phyloP scores from a whole-genome alignment of 495 filamentous ascomycete genomes.

The Clohesyomyces aquaticus region DNA sequence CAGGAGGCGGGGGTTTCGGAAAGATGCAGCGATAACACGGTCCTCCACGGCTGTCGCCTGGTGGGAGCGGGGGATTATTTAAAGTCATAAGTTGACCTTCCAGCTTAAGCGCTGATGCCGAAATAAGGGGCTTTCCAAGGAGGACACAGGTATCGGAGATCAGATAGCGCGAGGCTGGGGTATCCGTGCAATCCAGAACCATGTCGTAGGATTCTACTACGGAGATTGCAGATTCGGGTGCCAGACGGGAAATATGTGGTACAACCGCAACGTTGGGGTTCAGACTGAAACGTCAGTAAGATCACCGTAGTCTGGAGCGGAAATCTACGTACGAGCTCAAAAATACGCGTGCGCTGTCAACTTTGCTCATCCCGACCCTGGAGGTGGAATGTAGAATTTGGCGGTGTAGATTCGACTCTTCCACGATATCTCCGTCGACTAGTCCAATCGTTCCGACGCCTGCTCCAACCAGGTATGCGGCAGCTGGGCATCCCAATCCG shows the following conservation, averaged over 20 bases:
- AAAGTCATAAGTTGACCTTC: constrained; percentile 91
- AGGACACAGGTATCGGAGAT: constrained; percentile 89
- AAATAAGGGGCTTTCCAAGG: constrained; percentile 76
- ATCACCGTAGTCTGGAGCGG: not conserved
- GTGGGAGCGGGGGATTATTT: constrained; percentile 63
- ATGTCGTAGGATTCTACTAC: constrained; percentile 74
- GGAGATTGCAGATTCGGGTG: constrained; percentile 63
- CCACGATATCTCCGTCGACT: constrained; percentile 85
- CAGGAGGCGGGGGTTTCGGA: constrained; percentile 79
- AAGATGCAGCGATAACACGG: constrained; percentile 97
- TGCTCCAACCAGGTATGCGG: constrained; percentile 84
- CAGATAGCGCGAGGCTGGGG: constrained; percentile 86
- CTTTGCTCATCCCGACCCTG: constrained; percentile 78
- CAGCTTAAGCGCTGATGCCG: constrained; percentile 80
- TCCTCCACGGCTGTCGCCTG: constrained; percentile 57
- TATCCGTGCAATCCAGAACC: constrained; percentile 93
- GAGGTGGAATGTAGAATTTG: constrained; percentile 78
- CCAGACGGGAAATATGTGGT: constrained; percentile 63
- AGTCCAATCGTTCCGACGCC: constrained; percentile 84
- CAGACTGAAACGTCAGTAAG: constrained; percentile 49
- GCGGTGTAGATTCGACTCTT: constrained; percentile 88
- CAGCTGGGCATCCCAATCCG: constrained; percentile 88
- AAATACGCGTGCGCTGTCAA: constrained; percentile 73
- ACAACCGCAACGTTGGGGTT: constrained; percentile 71
- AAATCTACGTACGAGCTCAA: constrained; percentile 59